Conservation (phyloP, 2,329 filamentous ascomycete genomes). For the Celoporthe dispersa region DNA sequence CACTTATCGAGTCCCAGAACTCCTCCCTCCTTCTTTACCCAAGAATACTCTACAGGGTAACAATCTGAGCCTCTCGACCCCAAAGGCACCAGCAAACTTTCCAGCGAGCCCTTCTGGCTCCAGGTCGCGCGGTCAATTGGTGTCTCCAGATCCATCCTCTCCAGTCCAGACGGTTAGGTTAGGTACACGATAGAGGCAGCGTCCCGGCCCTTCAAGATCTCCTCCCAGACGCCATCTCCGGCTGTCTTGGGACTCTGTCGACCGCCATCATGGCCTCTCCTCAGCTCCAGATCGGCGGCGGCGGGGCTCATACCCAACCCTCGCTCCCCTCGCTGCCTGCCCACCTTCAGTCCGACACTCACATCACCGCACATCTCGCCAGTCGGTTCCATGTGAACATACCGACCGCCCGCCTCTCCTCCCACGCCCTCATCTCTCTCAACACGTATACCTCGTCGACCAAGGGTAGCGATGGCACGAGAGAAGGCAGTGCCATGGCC, state of each 20-base stretch:
- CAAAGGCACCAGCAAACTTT: background rate
- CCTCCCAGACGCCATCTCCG: slow-evolving; percentile 33
- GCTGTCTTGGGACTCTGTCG: slow-evolving; percentile 33
- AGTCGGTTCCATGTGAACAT: slow-evolving; percentile 90
- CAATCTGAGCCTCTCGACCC: background rate
- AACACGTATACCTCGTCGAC: slow-evolving; percentile 94
- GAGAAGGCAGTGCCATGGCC: slow-evolving; percentile 89
- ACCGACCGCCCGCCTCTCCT: slow-evolving; percentile 86
- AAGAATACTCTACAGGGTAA: background rate
- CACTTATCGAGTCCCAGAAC: background rate
- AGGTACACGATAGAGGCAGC: background rate
- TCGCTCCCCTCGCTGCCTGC: slow-evolving; percentile 87
- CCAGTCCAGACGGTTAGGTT: background rate
- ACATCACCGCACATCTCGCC: slow-evolving; percentile 80
- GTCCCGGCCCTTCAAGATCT: slow-evolving; percentile 4
- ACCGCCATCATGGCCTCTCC: slow-evolving; percentile 60
- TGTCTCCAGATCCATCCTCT: slow-evolving; percentile 5
- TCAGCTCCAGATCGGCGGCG: slow-evolving; percentile 54
- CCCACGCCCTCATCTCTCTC: slow-evolving; percentile 86
- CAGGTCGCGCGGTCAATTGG: background rate
- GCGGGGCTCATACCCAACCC: slow-evolving; percentile 74
- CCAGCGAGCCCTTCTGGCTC: background rate
- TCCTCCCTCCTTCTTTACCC: background rate
- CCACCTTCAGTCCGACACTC: slow-evolving; percentile 69
- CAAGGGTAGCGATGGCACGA: slow-evolving; percentile 86